Percentiles rank a stretch among this genome's conserved stretches.
These are phyloP conservation scores for Hyaloperonospora arabidopsidis DNA, from an alignment of 352 stramenopile species.

Conservation along the genomic window DNA sequence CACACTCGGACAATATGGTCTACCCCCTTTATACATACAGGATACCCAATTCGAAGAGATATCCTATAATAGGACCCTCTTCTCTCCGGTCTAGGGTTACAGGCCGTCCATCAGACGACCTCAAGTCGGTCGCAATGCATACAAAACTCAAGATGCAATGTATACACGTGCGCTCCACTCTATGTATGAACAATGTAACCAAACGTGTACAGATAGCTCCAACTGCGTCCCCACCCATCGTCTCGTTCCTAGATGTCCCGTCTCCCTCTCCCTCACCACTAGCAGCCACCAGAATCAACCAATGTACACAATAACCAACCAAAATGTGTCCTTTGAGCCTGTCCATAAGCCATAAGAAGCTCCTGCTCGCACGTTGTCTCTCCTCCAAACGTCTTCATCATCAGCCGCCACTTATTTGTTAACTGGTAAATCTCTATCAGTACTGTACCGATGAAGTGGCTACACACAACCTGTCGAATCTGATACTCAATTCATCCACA, in stretches of 20 bases:
- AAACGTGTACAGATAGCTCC: constrained; percentile 7
- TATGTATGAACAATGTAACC: constrained; percentile 10
- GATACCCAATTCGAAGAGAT: constrained; percentile 5
- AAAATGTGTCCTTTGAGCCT: no score
- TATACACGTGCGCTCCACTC: constrained; percentile 8
- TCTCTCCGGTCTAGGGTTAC: constrained; percentile 55
- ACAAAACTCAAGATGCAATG: constrained; percentile 14
- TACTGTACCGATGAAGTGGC: no score
- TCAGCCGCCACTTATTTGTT: no score
- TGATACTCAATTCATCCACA: no score
- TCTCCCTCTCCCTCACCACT: not conserved
- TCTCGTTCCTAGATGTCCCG: not conserved
- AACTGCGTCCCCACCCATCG: constrained; percentile 12
- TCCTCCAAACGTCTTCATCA: no score
- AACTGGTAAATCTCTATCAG: no score
- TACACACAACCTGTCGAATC: no score
- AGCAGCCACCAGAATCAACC: no score
- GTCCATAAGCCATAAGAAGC: no score
- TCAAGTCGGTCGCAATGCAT: constrained; percentile 23
- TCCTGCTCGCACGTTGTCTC: no score
- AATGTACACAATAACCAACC: no score
- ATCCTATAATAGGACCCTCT: constrained; percentile 4
- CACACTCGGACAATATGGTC: constrained; percentile 16
- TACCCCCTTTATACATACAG: constrained; percentile 6
- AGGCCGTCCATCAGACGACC: constrained; percentile 48